Conservation (phyloP, 345 rosid genomes). For the Rubroshorea leprosula region DNA sequence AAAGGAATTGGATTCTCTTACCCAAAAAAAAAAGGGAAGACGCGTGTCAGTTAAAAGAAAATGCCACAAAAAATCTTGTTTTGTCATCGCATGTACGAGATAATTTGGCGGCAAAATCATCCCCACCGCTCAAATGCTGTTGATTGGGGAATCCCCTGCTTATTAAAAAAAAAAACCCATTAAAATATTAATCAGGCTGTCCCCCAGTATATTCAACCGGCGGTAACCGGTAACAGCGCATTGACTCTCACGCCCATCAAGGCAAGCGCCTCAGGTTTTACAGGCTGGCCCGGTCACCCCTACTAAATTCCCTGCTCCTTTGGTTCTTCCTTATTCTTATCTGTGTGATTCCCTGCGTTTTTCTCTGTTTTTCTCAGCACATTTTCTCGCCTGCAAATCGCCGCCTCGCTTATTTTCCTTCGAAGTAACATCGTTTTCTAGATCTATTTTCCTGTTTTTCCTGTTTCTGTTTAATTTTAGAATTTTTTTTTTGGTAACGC, state of each 20-base stretch:
- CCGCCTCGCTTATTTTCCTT: slow-evolving; percentile 8
- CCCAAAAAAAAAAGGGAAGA: no score
- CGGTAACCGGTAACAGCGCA: slow-evolving; percentile 32
- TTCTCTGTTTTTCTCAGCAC: slow-evolving; percentile 16
- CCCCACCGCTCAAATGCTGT: slow-evolving; percentile 43
- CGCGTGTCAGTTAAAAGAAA: no score
- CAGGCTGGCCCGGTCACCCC: slow-evolving; percentile 36
- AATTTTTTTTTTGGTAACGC: background rate
- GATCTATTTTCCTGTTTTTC: slow-evolving; percentile 3
- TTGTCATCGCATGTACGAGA: background rate
- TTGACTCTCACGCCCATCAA: slow-evolving; percentile 10
- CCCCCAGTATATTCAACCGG: slow-evolving; percentile 27
- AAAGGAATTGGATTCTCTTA: no score
- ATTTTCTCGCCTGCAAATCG: slow-evolving; percentile 24
- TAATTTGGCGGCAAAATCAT: slow-evolving; percentile 38
- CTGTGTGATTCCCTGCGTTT: slow-evolving; percentile 16
- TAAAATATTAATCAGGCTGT: background rate
- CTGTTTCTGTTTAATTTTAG: background rate
- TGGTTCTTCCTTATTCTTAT: slow-evolving; percentile 12
- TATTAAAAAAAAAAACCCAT: slow-evolving; percentile 10
- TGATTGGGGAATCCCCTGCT: no score
- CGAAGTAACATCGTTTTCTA: slow-evolving; percentile 19
- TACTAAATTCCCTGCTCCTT: slow-evolving; percentile 14
- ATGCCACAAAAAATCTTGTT: background rate
- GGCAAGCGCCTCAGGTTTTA: slow-evolving; percentile 17